These are phyloP conservation scores for Penicillium lividum DNA, from an alignment of 495 filamentous ascomycete species.

Conservation along the genomic window DNA sequence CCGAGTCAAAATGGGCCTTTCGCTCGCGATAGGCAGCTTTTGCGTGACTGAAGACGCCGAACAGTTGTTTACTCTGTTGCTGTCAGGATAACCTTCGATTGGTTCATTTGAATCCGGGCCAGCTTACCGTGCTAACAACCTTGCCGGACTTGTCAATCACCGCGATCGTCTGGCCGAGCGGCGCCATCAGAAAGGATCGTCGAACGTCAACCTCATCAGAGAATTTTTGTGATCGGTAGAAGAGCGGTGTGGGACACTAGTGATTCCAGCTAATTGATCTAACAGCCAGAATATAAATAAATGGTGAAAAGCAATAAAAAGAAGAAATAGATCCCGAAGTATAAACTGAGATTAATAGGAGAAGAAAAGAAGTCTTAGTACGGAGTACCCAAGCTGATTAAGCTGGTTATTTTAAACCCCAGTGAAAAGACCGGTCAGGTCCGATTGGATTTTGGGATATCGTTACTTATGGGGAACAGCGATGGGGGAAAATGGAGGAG, in stretches of 20 bases:
- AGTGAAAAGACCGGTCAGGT: slow-evolving; percentile 11
- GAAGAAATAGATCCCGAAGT: neutral
- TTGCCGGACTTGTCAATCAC: slow-evolving; percentile 92
- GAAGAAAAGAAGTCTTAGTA: slow-evolving; percentile 1
- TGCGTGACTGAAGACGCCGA: slow-evolving; percentile 85
- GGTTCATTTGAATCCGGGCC: slow-evolving; percentile 8
- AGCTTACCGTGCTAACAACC: slow-evolving; percentile 82
- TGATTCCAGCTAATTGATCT: slow-evolving; percentile 7
- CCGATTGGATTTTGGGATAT: slow-evolving; percentile 14
- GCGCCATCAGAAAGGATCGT: slow-evolving; percentile 37
- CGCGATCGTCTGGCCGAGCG: slow-evolving; percentile 72
- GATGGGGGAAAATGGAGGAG: slow-evolving; percentile 23
- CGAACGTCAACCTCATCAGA: slow-evolving; percentile 25
- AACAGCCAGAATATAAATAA: slow-evolving; percentile 12
- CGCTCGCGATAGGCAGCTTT: slow-evolving; percentile 81
- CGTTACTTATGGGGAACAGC: slow-evolving; percentile 10
- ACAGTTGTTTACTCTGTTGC: slow-evolving; percentile 79
- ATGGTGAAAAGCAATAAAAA: slow-evolving; percentile 2
- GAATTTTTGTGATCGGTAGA: slow-evolving; percentile 7
- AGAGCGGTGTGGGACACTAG: slow-evolving; percentile 23
- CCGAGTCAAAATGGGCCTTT: slow-evolving; percentile 72
- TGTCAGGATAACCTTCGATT: slow-evolving; percentile 4
- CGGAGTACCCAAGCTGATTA: slow-evolving; percentile 20
- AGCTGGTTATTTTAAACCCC: slow-evolving; percentile 13
- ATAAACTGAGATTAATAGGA: neutral